Evolutionary conservation across 257 asterid species (phyloP).

Genomic region (Penstemon newberryi): DNA sequence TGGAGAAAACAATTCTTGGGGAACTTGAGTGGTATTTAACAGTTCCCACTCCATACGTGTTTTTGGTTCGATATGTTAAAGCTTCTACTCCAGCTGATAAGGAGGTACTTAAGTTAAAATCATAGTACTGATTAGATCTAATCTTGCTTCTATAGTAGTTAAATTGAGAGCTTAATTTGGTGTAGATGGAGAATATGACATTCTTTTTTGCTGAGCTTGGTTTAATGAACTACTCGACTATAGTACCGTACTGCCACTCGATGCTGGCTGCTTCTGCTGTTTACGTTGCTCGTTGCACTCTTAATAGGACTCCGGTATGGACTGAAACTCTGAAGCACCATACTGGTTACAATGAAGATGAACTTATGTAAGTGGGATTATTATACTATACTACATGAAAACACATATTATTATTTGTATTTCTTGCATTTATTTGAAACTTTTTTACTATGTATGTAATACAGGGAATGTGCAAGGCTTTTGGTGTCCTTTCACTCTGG

Average conservation of each 20-base stretch:
- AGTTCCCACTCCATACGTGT: slow-evolving; percentile 63
- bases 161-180: background rate
- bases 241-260: slow-evolving; percentile 51
- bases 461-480: slow-evolving; percentile 64
- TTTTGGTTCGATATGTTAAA: slow-evolving; percentile 50
- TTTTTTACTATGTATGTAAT: too few species aligned
- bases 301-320: slow-evolving; percentile 60
- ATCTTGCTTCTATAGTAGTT: background rate
- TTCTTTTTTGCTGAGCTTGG: slow-evolving; percentile 81
- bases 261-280: slow-evolving; percentile 73
- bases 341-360: slow-evolving; percentile 59
- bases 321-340: slow-evolving; percentile 70
- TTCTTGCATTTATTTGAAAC: too few species aligned
- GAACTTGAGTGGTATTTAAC: slow-evolving; percentile 60
- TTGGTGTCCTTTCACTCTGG: slow-evolving; percentile 58
- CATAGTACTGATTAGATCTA: background rate
- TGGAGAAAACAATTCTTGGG: slow-evolving; percentile 65
- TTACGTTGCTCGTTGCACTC: slow-evolving; percentile 79
- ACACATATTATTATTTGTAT: too few species aligned
- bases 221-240: slow-evolving; percentile 50
- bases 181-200: slow-evolving; percentile 69
- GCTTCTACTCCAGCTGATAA: slow-evolving; percentile 49
- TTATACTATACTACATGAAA: background rate
- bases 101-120: slow-evolving; percentile 33
- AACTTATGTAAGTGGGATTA: slow-evolving; percentile 45